Conservation (phyloP, 306 rosid genomes). For the Vigna unguiculata region DNA sequence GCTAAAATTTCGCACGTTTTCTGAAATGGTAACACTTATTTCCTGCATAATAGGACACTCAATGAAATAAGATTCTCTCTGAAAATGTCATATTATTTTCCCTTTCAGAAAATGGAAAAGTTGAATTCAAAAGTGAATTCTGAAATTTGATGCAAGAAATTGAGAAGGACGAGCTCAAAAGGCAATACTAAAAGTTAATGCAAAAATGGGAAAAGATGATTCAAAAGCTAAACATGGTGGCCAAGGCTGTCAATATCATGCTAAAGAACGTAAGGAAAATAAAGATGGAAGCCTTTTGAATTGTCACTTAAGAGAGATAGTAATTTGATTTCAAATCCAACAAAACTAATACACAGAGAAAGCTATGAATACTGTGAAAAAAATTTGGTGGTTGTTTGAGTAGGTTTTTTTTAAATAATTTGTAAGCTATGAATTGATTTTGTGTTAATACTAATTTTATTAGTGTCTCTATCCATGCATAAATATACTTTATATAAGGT, state of each 20-base stretch:
- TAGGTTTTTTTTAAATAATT: not conserved
- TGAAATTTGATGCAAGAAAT: constrained; percentile 40
- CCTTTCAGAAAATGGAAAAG: constrained; percentile 31
- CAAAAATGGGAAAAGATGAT: constrained; percentile 43
- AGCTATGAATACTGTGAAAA: not conserved
- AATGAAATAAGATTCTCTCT: not conserved
- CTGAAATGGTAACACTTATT: not conserved
- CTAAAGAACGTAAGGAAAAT: constrained; percentile 32
- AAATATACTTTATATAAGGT: too few relatives aligned
- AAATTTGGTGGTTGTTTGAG: not conserved
- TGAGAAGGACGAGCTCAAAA: constrained; percentile 37
- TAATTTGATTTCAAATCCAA: constrained; percentile 17
- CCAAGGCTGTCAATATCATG: constrained; percentile 51
- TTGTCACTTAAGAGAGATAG: constrained; percentile 32
- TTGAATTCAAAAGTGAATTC: constrained; percentile 42
- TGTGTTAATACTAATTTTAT: too few relatives aligned
- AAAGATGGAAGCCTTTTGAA: constrained; percentile 47
- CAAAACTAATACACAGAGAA: not conserved
- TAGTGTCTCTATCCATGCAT: too few relatives aligned
- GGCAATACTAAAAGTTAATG: constrained; percentile 37
- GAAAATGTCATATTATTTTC: not conserved
- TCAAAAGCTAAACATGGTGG: constrained; percentile 46
- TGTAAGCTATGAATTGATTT: not conserved
- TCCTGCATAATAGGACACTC: not conserved
- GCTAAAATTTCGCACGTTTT: not conserved